These are phyloP conservation scores for Fusarium lateritium DNA, from an alignment of 2,329 filamentous ascomycete species.

Conservation along the genomic window DNA sequence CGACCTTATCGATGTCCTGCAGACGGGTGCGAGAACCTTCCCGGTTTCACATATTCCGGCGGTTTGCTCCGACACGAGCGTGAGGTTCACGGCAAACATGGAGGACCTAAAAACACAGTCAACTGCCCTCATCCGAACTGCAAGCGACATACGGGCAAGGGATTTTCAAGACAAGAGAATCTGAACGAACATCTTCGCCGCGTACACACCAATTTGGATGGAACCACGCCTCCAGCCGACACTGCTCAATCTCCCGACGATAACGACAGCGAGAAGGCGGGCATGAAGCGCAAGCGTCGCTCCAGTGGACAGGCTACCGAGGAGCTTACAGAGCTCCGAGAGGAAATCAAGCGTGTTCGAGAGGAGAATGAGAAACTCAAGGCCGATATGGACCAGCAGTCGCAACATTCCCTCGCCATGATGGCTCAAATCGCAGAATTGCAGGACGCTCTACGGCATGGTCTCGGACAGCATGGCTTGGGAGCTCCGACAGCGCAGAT, in stretches of 20 bases:
- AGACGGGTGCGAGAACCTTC: slow-evolving; percentile 89
- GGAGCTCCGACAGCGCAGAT: slow-evolving; percentile 60
- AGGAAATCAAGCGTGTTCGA: slow-evolving; percentile 77
- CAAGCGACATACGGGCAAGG: slow-evolving; percentile 89
- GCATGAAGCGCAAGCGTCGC: slow-evolving; percentile 64
- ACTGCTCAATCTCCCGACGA: slow-evolving; percentile 60
- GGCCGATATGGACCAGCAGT: slow-evolving; percentile 64
- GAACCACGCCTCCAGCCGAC: slow-evolving; percentile 53
- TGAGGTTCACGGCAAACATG: slow-evolving; percentile 92
- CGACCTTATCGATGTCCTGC: slow-evolving; percentile 89
- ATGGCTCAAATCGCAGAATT: slow-evolving; percentile 65
- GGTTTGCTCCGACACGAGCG: slow-evolving; percentile 91
- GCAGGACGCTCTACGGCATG: slow-evolving; percentile 59
- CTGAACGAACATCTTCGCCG: slow-evolving; percentile 92
- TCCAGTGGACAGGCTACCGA: slow-evolving; percentile 53
- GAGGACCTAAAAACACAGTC: slow-evolving; percentile 87
- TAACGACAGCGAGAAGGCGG: slow-evolving; percentile 62
- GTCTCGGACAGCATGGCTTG: slow-evolving; percentile 51
- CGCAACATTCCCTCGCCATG: slow-evolving; percentile 62
- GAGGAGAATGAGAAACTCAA: slow-evolving; percentile 74
- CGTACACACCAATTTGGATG: slow-evolving; percentile 76
- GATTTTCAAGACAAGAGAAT: slow-evolving; percentile 95
- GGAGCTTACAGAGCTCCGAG: slow-evolving; percentile 70
- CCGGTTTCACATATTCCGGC: slow-evolving; percentile 95
- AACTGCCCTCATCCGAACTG: slow-evolving; percentile 90